Evolutionary conservation across 169 alveolate species (phyloP), one percentile per base, ranked within the genome.

Genomic region (Plasmodium reichenowi): DNA sequence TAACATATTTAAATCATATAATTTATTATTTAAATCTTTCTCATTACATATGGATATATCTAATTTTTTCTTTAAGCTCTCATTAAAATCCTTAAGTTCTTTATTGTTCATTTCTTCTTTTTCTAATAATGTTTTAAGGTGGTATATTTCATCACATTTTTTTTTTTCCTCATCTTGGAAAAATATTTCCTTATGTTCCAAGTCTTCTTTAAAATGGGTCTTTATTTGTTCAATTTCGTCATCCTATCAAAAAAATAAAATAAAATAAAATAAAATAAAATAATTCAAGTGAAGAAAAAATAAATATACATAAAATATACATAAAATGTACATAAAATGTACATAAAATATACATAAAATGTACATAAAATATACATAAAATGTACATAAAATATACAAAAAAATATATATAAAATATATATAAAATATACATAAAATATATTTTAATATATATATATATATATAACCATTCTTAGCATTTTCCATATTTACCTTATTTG

Each of bases 401-500:
- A n/a, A n/a, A n/a, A n/a, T n/a, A n/a, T n/a, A n/a, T n/a, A n/a
- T n/a, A n/a, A n/a, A 1, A 24, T 24, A 24, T 24, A 24, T 24
- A 24, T 24, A 38, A 38, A 38, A 38, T 5, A 6, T 32, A 32
- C 1, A 32, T 0, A 68, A 47, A 15, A 32, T 66, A 29, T 66
- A n/a, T 72, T 1, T 2, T 32, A 1, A 52, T 17, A 32, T 43
- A 72, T 24, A 56, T 15, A 62, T 32, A 2, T 45, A n/a, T 9
- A 45, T 17, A 9, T 17, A 10, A 15, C 12, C 47, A 2, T n/a
- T 20, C 24, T 4, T 45, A 5, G 52, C 1, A 12, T n/a, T 74
- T 74, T 43, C 22, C 45, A 20, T 45, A 7, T 7, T 86, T 86
- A 86, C 92, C 92, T 86, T 86, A 24, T 47, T 72, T 8, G 67